These are phyloP conservation scores for Plectranthus barbatus DNA, from an alignment of 257 asterid species.

Conservation along the genomic window DNA sequence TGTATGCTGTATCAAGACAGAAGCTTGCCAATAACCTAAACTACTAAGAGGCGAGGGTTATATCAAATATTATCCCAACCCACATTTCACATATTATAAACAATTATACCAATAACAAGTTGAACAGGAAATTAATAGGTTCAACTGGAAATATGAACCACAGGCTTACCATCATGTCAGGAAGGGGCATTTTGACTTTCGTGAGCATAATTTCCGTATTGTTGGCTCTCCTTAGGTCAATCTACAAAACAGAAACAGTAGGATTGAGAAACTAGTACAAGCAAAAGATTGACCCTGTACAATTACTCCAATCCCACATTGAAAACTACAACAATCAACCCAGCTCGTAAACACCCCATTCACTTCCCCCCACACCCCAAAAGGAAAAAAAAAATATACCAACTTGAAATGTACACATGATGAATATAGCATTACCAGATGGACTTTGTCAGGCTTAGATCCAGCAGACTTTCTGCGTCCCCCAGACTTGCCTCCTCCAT, in stretches of 20 bases:
- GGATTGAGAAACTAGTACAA: conserved; percentile 12
- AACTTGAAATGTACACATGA: background rate
- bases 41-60: background rate
- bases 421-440: conserved; percentile 61
- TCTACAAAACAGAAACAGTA: conserved; percentile 31
- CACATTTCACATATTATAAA: background rate
- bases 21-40: background rate
- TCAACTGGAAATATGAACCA: conserved; percentile 7
- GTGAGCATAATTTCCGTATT: conserved; percentile 99
- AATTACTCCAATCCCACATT: background rate
- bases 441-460: conserved; percentile 80
- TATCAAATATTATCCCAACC: background rate
- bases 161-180: conserved; percentile 94
- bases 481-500: conserved; percentile 66
- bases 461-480: conserved; percentile 85
- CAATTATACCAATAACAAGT: background rate
- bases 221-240: conserved; percentile 97
- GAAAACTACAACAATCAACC: too few relatives aligned
- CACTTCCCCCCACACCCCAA: background rate
- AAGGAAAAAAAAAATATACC: background rate
- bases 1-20: background rate
- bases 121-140: background rate
- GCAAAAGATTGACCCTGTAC: background rate
- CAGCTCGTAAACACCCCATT: too few relatives aligned
- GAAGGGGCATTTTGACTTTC: conserved; percentile 99